A percentile compares a stretch with the other conserved stretches of the same genome.
These are phyloP conservation scores for Yarrowia sp. DNA, from an alignment of 805 yeast genomes.

Conservation along the genomic window DNA sequence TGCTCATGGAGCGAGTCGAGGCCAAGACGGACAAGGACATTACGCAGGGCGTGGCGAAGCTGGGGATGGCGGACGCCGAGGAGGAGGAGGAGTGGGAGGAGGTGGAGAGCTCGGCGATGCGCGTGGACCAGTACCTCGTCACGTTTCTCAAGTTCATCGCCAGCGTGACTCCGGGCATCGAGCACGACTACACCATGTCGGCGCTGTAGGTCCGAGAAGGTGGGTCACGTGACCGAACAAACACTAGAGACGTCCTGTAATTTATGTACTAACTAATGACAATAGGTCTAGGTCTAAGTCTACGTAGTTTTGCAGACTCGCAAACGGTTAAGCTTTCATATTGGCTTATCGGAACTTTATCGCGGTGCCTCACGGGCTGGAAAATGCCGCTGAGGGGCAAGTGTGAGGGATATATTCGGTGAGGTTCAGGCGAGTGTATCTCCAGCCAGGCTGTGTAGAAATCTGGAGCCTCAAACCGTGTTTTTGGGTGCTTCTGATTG, in stretches of 20 bases:
- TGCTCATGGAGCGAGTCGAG: conserved; percentile 72
- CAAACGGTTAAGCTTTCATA: too few species aligned
- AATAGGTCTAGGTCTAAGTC: not conserved
- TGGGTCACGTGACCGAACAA: too few species aligned
- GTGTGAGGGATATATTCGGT: too few species aligned
- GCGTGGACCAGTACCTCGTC: conserved; percentile 88
- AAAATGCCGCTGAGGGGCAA: too few species aligned
- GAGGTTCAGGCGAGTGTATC: too few species aligned
- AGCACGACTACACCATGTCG: conserved; percentile 98
- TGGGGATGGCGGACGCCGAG: conserved; percentile 41
- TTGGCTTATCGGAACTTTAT: not conserved
- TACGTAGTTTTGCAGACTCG: too few species aligned
- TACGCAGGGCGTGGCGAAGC: conserved; percentile 45
- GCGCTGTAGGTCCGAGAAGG: too few species aligned
- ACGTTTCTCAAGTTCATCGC: conserved; percentile 91
- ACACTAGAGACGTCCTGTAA: not conserved
- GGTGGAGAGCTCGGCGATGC: conserved; percentile 46
- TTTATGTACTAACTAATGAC: conserved; percentile 18
- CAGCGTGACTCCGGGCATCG: conserved; percentile 96
- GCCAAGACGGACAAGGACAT: conserved; percentile 36
- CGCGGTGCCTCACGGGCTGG: too few species aligned
- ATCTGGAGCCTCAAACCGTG: too few species aligned
- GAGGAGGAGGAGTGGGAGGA: conserved; percentile 58
- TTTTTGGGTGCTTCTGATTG: too few species aligned
- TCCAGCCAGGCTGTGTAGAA: too few species aligned